These are phyloP conservation scores for Trichosporon sp. DNA, from an alignment of 1,284 basidiomycete species.

Conservation along the genomic window DNA sequence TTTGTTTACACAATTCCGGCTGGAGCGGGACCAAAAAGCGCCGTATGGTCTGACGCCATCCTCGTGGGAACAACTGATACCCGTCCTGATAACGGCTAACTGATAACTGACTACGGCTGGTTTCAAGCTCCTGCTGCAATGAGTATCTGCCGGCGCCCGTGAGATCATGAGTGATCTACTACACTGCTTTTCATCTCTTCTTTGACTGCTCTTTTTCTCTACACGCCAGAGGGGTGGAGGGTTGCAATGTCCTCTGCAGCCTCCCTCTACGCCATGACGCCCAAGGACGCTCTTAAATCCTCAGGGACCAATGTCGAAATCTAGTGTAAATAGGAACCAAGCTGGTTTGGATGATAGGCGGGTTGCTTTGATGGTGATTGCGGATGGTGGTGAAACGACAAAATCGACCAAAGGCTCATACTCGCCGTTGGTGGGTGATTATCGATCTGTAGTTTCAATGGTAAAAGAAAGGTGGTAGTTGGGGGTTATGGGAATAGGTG, in stretches of 20 bases:
- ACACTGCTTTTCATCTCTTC: slow-evolving; percentile 16
- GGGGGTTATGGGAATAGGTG: neutral
- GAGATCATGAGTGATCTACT: slow-evolving; percentile 2
- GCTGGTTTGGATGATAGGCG: slow-evolving; percentile 18
- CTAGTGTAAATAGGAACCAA: slow-evolving; percentile 24
- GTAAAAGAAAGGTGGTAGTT: slow-evolving; percentile 3
- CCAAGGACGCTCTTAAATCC: slow-evolving; percentile 9
- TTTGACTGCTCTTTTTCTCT: slow-evolving; percentile 19
- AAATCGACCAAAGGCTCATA: neutral
- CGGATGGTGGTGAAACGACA: slow-evolving; percentile 8
- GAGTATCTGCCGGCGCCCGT: too few species aligned
- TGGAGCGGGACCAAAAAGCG: neutral
- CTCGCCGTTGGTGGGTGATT: neutral
- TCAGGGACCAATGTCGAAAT: slow-evolving; percentile 18
- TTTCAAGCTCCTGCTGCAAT: neutral
- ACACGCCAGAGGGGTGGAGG: slow-evolving; percentile 17
- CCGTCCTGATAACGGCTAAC: neutral
- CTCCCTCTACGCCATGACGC: slow-evolving; percentile 13
- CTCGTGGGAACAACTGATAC: neutral
- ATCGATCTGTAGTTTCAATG: slow-evolving; percentile 4
- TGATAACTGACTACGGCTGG: neutral
- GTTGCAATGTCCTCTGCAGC: slow-evolving; percentile 18
- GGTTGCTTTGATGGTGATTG: slow-evolving; percentile 4
- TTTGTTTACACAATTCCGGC: neutral
- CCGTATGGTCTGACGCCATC: neutral